Evolutionary conservation across 305 asterid species (phyloP).

Genomic region (Fraxinus sp.): DNA sequence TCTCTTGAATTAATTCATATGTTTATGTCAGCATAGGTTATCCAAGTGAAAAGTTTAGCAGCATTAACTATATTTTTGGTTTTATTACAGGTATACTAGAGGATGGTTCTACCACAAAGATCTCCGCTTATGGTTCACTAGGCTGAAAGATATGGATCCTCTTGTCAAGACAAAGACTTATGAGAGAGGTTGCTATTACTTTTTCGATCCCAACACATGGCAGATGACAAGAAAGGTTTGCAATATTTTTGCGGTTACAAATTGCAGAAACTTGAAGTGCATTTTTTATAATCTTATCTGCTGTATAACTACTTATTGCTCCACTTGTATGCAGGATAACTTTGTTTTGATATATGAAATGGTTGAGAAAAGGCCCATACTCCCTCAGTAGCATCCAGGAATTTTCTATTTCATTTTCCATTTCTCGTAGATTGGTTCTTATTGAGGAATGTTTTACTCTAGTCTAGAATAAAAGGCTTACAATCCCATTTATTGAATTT

Average conservation of each 20-base stretch:
- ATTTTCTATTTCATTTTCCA: neutral
- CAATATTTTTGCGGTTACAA: conserved; percentile 9
- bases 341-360: conserved; percentile 64
- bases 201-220: conserved; percentile 80
- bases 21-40: conserved; percentile 3
- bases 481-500: neutral
- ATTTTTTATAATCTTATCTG: neutral
- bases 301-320: neutral
- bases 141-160: conserved; percentile 69
- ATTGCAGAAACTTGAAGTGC: neutral
- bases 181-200: conserved; percentile 72
- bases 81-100: conserved; percentile 53
- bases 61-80: neutral
- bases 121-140: conserved; percentile 62
- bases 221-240: conserved; percentile 74
- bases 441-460: neutral
- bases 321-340: conserved; percentile 59
- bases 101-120: conserved; percentile 89
- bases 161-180: conserved; percentile 57
- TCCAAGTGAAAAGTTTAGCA: neutral
- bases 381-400: conserved; percentile 39
- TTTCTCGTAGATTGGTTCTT: neutral
- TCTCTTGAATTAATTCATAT: neutral
- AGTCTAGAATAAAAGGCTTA: neutral
- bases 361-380: conserved; percentile 67